Evolutionary conservation across 306 rosid genomes (phyloP).

Genomic region (Cicer chorassanicum): DNA sequence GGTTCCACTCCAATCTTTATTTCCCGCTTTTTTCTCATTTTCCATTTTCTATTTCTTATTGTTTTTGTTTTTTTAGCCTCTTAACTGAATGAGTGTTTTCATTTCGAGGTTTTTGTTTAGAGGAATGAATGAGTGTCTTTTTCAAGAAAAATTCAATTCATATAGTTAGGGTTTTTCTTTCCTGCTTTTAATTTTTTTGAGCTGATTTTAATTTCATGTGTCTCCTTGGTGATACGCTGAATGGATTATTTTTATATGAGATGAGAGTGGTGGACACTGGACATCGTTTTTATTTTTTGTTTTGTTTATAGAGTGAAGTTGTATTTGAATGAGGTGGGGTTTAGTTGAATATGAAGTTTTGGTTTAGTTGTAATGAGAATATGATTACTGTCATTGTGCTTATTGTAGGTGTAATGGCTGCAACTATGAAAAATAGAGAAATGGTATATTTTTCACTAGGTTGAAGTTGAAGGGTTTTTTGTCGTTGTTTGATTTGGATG

Average conservation of each 20-base stretch:
- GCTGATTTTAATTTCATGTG: constrained; percentile 1
- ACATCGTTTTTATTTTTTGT: not conserved
- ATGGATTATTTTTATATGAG: not conserved
- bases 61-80: not conserved
- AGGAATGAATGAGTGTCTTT: not conserved
- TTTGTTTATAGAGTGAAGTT: not conserved
- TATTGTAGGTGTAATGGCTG: constrained; percentile 14
- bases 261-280: no score
- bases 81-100: constrained; percentile 20
- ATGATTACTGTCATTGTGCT: constrained; percentile 23
- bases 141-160: not conserved
- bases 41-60: not conserved
- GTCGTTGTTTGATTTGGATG: not conserved
- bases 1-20: constrained; percentile 50
- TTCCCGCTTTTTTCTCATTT: not conserved
- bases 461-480: constrained; percentile 7
- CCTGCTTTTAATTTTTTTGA: not conserved
- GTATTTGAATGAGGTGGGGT: constrained; percentile 27
- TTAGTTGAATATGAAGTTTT: constrained; percentile 27
- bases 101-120: constrained; percentile 12
- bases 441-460: not conserved
- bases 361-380: constrained; percentile 7
- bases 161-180: constrained; percentile 42
- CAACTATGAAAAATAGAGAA: constrained; percentile 5
- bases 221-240: not conserved